Evolutionary conservation across 768 basidiomycete genomes (phyloP), one percentile per base, ranked within the genome.

Genomic region (Leccinum longicurvipes): DNA sequence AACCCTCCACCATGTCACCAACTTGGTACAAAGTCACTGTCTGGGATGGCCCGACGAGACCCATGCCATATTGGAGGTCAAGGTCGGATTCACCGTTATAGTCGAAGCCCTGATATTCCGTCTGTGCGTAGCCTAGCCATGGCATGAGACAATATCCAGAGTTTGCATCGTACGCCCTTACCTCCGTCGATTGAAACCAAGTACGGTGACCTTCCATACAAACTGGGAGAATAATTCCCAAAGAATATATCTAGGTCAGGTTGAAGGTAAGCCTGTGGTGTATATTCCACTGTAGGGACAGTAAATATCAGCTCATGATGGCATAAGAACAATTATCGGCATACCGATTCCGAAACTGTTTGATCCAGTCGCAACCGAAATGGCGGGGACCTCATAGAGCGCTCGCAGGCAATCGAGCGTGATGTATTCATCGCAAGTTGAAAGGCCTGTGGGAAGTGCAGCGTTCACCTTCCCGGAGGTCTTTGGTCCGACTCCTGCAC

Each of bases 161-260:
- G 6, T 11, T 0, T 39, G 10, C 36, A 15, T 23, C 5, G 23
- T 2, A 31, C 4, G 3, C 25, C 17, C 45, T 53, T 54, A 65
- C 71, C 73, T 61, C 72, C 72, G 25, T 73, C 72, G 17, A 74
- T 67, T 11, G 70, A 63, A 24, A 63, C 59, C 58, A 73, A 32
- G 19, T 49, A 48, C 2, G 73, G 72, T 10, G 65, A 50, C 39
- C 8, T 58, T 47, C 67, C 69, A 21, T 64, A 59, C 6, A 65
- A 62, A 34, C 31, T n/a, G 2, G 55, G 60, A 7, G 64, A 63
- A 48, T 61, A 74, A 44, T 67, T 67, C 32, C 52, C 59, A 34
- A 71, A 67, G 53, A 72, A 73, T 53, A 67, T 59, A 34, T 69
- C 54, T 17, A 69, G 31, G 49, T 71, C 73, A 23, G 52, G 51